Percentiles rank a stretch among this genome's conserved stretches.
Conservation (phyloP, 495 filamentous ascomycete species). For the Penicillium riverlandense region DNA sequence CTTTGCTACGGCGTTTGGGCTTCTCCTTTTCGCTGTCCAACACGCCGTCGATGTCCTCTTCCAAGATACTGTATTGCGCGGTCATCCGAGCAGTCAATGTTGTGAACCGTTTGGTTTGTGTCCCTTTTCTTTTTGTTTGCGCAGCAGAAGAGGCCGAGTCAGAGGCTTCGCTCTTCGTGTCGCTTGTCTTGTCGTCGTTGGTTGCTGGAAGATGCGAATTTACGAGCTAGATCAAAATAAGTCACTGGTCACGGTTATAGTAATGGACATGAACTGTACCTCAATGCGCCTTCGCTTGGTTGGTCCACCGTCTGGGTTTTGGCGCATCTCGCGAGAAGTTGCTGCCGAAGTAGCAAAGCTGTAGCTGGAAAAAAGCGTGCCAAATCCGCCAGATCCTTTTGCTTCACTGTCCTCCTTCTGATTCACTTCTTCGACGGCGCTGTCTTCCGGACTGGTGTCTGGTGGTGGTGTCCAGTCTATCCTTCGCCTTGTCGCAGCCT, state of each 20-base stretch:
- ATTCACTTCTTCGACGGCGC: conserved; percentile 6
- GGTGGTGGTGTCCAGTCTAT: conserved; percentile 41
- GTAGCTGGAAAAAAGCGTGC: conserved; percentile 25
- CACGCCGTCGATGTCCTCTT: conserved; percentile 4
- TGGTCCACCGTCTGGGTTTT: conserved; percentile 13
- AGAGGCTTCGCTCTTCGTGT: neutral
- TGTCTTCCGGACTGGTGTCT: conserved; percentile 4
- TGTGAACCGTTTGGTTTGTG: conserved; percentile 62
- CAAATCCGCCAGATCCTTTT: conserved; percentile 8
- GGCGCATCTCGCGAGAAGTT: conserved; percentile 2
- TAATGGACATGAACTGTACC: conserved; percentile 11
- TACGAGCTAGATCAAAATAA: conserved; percentile 16
- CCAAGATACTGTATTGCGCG: conserved; percentile 49
- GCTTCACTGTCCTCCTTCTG: neutral
- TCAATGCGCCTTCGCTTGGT: conserved; percentile 39
- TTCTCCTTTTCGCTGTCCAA: conserved; percentile 18
- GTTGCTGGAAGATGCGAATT: conserved; percentile 12
- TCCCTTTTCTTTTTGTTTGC: conserved; percentile 41
- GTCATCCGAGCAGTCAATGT: conserved; percentile 85
- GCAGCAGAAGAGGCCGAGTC: conserved; percentile 3
- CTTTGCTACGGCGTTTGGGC: conserved; percentile 9
- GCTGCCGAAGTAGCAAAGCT: conserved; percentile 18
- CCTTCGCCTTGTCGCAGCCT: conserved; percentile 28
- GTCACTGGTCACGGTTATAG: neutral
- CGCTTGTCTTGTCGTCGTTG: neutral